Conservation (phyloP, 2,329 filamentous ascomycete species). For the Penicillium psychrosexuale region DNA sequence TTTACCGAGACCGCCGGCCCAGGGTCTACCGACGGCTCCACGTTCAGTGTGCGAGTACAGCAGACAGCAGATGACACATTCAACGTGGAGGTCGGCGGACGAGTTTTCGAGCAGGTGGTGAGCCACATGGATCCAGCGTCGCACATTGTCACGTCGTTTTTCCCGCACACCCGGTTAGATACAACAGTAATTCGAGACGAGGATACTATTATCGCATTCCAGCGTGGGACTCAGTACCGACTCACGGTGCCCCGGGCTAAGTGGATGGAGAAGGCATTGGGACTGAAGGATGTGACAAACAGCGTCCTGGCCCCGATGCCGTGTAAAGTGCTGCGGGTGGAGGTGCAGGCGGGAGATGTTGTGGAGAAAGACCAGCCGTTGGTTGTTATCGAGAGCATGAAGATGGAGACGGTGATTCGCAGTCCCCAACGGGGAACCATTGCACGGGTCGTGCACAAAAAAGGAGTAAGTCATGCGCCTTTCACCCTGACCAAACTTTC, state of each 20-base stretch:
- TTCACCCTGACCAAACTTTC: slow-evolving; percentile 4
- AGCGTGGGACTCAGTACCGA: slow-evolving; percentile 58
- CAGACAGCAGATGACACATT: slow-evolving; percentile 51
- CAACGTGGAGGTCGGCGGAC: slow-evolving; percentile 47
- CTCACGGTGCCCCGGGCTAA: slow-evolving; percentile 58
- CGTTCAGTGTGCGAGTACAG: slow-evolving; percentile 49
- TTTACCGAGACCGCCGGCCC: slow-evolving; percentile 50
- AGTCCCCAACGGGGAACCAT: slow-evolving; percentile 70
- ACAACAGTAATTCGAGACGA: slow-evolving; percentile 66
- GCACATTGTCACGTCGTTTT: slow-evolving; percentile 68
- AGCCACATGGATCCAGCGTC: slow-evolving; percentile 46
- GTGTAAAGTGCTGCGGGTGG: slow-evolving; percentile 89
- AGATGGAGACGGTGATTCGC: slow-evolving; percentile 82
- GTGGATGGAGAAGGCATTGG: slow-evolving; percentile 86
- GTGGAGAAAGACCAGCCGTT: slow-evolving; percentile 84
- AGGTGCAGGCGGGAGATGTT: slow-evolving; percentile 74
- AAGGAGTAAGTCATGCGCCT: slow-evolving; percentile 59
- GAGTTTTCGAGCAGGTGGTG: slow-evolving; percentile 44
- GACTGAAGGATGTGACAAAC: slow-evolving; percentile 73
- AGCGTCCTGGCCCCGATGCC: slow-evolving; percentile 94
- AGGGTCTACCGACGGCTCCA: slow-evolving; percentile 36
- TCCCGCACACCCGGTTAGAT: slow-evolving; percentile 73
- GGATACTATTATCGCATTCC: slow-evolving; percentile 69
- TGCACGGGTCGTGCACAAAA: slow-evolving; percentile 69
- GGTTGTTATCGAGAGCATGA: slow-evolving; percentile 89